Evolutionary conservation across 2,329 filamentous ascomycete genomes (phyloP).

Genomic region (Stagonosporopsis tanaceti): DNA sequence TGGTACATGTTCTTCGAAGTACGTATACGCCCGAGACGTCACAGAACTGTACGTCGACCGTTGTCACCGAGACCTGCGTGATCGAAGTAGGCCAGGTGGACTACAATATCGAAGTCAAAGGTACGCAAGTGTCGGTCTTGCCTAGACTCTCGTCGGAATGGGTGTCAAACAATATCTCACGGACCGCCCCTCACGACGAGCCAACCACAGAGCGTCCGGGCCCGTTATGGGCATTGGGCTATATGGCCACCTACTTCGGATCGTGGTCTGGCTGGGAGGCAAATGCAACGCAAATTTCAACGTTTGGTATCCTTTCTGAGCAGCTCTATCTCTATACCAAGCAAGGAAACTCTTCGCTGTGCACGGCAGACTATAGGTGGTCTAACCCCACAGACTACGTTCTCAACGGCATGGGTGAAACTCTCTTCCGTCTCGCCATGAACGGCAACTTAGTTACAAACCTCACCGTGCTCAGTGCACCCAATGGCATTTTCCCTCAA

Average conservation of each 20-base stretch:
- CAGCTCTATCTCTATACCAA: conserved; percentile 1
- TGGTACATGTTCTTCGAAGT: conserved; percentile 3
- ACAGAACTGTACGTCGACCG: background rate
- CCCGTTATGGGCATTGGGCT: conserved; percentile 1
- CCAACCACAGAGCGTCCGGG: background rate
- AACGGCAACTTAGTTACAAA: conserved; percentile 9
- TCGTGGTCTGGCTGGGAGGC: conserved; percentile 8
- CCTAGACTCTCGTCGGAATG: background rate
- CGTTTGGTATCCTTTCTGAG: conserved; percentile 5
- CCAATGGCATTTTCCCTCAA: conserved; percentile 1
- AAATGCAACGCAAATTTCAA: conserved; percentile 1
- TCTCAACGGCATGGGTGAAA: conserved; percentile 9
- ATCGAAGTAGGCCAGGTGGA: conserved; percentile 1
- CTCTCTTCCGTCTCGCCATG: conserved; percentile 3
- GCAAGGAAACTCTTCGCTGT: background rate
- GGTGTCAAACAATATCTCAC: conserved; percentile 7
- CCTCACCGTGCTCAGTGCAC: background rate
- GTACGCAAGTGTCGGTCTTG: background rate
- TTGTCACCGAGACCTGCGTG: conserved; percentile 4
- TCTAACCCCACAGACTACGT: conserved; percentile 2
- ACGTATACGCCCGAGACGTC: conserved; percentile 1
- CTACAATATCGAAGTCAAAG: conserved; percentile 4
- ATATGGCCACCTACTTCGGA: conserved; percentile 7
- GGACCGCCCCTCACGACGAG: background rate
- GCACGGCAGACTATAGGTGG: conserved; percentile 5